phyloP scores from a whole-genome alignment of 2,329 filamentous ascomycete species.

The Mollisiaceae sp. region DNA sequence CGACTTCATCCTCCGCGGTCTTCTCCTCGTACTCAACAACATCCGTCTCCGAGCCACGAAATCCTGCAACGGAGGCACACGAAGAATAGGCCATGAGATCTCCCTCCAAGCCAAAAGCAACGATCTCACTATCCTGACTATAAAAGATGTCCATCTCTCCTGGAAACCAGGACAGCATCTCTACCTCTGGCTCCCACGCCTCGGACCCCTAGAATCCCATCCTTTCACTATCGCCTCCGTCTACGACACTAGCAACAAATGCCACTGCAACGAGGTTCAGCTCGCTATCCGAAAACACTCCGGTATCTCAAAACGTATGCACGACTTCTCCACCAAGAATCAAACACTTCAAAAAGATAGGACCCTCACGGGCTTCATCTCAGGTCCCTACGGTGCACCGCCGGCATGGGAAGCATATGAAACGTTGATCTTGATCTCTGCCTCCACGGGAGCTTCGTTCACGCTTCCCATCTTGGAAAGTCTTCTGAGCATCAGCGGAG shows the following conservation, averaged over 20 bases:
- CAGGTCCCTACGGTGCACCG: slow-evolving; percentile 61
- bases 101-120: slow-evolving; percentile 54
- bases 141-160: slow-evolving; percentile 63
- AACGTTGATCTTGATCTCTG: slow-evolving; percentile 63
- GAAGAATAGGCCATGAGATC: slow-evolving; percentile 58
- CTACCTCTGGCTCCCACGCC: slow-evolving; percentile 62
- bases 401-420: slow-evolving; percentile 64
- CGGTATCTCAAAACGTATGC: slow-evolving; percentile 62
- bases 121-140: slow-evolving; percentile 60
- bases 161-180: slow-evolving; percentile 66
- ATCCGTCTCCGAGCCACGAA: slow-evolving; percentile 46
- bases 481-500: slow-evolving; percentile 47
- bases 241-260: slow-evolving; percentile 51
- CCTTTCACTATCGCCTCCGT: slow-evolving; percentile 65
- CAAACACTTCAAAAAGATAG: slow-evolving; percentile 37
- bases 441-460: slow-evolving; percentile 67
- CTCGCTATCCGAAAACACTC: slow-evolving; percentile 60
- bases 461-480: slow-evolving; percentile 64
- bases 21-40: slow-evolving; percentile 56
- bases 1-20: slow-evolving; percentile 59
- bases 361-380: slow-evolving; percentile 53
- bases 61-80: slow-evolving; percentile 31
- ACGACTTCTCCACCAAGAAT: slow-evolving; percentile 51
- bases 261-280: slow-evolving; percentile 59
- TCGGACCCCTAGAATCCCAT: slow-evolving; percentile 61